Evolutionary conservation across 129 eudicot genomes (phyloP).

Genomic region (Heracleum sosnowskyi): DNA sequence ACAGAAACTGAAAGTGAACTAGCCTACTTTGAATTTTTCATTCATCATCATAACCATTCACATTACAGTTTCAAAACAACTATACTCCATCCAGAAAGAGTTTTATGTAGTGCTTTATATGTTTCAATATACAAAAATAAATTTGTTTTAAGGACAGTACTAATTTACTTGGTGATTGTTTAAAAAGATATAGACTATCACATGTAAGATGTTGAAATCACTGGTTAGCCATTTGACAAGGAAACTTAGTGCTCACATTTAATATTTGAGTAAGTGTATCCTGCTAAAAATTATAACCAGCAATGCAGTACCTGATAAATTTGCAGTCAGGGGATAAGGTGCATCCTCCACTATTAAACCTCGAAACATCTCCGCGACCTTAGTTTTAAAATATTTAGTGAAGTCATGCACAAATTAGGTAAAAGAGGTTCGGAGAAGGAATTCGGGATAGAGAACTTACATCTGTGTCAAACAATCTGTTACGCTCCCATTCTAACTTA

Average conservation of each 20-base stretch:
- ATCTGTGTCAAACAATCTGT: slow-evolving; percentile 68
- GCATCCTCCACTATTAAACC: slow-evolving; percentile 53
- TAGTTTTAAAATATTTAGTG: slow-evolving; percentile 1
- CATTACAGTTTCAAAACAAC: no score
- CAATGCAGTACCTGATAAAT: slow-evolving; percentile 46
- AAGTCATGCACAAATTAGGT: not conserved
- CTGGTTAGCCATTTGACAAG: no score
- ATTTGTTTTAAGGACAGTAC: not conserved
- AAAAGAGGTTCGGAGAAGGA: not conserved
- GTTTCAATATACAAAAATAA: not conserved
- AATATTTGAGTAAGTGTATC: not conserved
- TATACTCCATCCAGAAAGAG: no score
- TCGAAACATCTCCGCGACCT: slow-evolving; percentile 74
- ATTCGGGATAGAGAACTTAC: slow-evolving; percentile 39
- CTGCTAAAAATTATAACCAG: not conserved
- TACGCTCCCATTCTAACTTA: slow-evolving; percentile 85
- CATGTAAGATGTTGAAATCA: no score
- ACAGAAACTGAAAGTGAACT: no score
- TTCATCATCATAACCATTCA: no score
- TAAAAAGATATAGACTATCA: not conserved
- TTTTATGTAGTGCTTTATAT: no score
- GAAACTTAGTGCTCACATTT: no score
- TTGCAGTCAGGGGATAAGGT: slow-evolving; percentile 81
- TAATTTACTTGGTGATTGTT: not conserved
- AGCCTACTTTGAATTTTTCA: no score